A percentile compares a stretch with the other conserved stretches of the same genome.
Evolutionary conservation across 2,329 filamentous ascomycete genomes (phyloP).

Genomic region (Chaetomium strumarium): DNA sequence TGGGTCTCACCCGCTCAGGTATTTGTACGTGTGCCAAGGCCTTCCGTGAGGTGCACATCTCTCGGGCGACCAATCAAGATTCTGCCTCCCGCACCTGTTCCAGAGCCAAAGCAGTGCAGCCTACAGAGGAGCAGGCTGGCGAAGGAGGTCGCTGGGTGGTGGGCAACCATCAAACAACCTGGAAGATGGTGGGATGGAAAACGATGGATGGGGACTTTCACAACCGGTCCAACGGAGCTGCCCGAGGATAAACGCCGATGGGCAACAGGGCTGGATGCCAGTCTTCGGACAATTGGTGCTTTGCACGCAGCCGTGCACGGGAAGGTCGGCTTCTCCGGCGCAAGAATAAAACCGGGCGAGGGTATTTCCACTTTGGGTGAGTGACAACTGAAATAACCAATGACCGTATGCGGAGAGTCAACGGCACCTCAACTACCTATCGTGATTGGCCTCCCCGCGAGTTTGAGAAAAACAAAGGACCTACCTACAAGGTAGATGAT

Average conservation of each 20-base stretch:
- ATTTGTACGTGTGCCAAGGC: background rate
- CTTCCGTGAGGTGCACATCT: background rate
- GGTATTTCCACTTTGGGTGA: background rate
- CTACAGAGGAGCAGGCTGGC: background rate
- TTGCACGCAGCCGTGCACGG: background rate
- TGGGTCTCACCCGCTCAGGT: conserved; percentile 1
- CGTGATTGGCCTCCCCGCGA: conserved; percentile 11
- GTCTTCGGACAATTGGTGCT: background rate
- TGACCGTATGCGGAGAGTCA: background rate
- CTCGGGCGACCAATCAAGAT: conserved; percentile 8
- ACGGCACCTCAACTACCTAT: conserved; percentile 3
- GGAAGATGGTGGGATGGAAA: background rate
- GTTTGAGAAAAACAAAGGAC: conserved; percentile 4
- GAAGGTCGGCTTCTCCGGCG: conserved; percentile 2
- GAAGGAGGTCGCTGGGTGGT: background rate
- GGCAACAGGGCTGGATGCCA: conserved; percentile 6
- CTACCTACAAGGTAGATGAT: background rate
- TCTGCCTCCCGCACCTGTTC: conserved; percentile 12
- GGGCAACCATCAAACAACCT: conserved; percentile 1
- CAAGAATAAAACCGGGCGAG: background rate
- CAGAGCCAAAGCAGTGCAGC: conserved; percentile 6
- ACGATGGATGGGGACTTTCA: background rate
- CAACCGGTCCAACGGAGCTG: background rate
- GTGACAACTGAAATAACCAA: background rate
- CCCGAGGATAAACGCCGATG: background rate